Percentiles rank a stretch among this genome's conserved stretches.
These are phyloP conservation scores for Fusarium redolens DNA, from an alignment of 2,329 filamentous ascomycete species.

Conservation along the genomic window DNA sequence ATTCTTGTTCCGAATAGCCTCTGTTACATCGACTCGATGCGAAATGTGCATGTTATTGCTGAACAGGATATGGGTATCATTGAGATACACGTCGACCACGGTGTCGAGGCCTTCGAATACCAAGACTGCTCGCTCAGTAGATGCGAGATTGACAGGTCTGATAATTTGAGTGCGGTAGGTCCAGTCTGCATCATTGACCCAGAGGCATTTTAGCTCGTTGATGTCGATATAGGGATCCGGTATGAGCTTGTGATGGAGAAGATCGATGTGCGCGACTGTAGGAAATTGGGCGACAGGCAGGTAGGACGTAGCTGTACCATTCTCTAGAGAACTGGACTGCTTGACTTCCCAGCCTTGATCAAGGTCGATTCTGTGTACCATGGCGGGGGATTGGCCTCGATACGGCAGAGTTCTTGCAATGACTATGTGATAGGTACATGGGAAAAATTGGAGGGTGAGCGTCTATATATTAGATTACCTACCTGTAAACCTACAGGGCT, in stretches of 20 bases:
- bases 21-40: background rate
- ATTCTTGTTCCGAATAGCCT: accelerated
- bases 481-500: too few species aligned
- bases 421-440: too few species aligned
- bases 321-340: background rate
- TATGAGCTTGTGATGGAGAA: background rate
- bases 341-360: background rate
- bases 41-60: background rate
- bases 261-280: background rate
- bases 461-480: too few species aligned
- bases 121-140: background rate
- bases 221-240: conserved; percentile 3
- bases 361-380: background rate
- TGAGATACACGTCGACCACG: background rate
- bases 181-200: conserved; percentile 2
- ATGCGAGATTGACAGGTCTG: background rate
- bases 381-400: too few species aligned
- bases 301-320: background rate
- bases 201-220: background rate
- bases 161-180: background rate
- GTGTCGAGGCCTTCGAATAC: conserved; percentile 5
- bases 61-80: background rate
- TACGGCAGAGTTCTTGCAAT: too few species aligned
- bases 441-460: too few species aligned
- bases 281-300: background rate